A percentile compares a stretch with the other conserved stretches of the same genome.
Conservation (phyloP, 441 rosid species). For the Bruguiera hainesii region DNA sequence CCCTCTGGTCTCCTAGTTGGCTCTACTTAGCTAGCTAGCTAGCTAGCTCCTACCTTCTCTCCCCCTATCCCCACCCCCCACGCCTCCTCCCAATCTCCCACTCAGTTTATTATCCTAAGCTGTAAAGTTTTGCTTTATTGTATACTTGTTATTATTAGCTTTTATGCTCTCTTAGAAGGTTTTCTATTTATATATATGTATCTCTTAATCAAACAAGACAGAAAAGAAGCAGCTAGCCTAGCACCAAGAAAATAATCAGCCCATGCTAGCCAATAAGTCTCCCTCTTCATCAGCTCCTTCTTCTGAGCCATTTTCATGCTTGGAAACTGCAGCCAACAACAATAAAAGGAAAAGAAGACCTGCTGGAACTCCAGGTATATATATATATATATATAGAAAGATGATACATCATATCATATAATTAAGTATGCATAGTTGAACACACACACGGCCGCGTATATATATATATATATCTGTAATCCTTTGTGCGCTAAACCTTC, state of each 20-base stretch:
- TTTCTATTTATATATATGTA: no score
- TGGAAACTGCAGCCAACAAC: slow-evolving; percentile 39
- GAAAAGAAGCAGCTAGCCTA: no score
- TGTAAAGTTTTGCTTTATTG: no score
- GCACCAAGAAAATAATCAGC: neutral
- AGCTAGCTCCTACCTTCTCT: slow-evolving; percentile 1
- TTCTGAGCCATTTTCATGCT: slow-evolving; percentile 57
- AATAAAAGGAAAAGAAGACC: slow-evolving; percentile 77
- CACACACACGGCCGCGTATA: no score
- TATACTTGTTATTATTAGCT: no score
- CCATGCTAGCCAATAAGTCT: slow-evolving; percentile 41
- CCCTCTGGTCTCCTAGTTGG: neutral
- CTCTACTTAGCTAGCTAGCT: slow-evolving; percentile 1
- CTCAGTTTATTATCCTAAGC: neutral
- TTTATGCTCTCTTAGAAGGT: no score
- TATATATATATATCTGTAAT: neutral
- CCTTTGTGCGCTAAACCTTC: neutral
- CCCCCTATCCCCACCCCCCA: slow-evolving; percentile 1
- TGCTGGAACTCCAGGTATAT: slow-evolving; percentile 87
- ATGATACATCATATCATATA: no score
- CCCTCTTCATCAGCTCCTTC: slow-evolving; percentile 42
- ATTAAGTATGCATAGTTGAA: no score
- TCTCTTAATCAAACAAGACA: no score
- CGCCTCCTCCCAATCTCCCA: neutral
- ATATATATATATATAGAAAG: neutral